Evolutionary conservation across 1,284 basidiomycete genomes (phyloP), one percentile per base, ranked within the genome.

Genomic region (Microbotryum silenes-acaulis): DNA sequence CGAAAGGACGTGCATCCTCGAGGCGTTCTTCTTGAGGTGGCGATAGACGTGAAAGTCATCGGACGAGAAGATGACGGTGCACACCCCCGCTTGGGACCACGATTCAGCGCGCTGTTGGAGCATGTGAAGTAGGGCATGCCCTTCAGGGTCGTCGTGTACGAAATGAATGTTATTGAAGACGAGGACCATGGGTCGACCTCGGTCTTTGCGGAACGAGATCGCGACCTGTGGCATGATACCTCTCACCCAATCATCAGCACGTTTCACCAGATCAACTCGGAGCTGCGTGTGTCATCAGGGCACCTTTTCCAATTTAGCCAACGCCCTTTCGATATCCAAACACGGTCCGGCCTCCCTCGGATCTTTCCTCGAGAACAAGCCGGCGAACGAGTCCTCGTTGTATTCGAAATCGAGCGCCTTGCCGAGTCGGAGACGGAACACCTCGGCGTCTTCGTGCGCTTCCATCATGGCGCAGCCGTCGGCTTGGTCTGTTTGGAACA

Each of bases 231-330:
- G 87, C 16, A 18, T 12, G 23, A 6, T 37, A n/a, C 18, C 20
- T 2, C 21, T 27, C 18, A 20, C n/a, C 9, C 10, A n/a, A 1
- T n/a, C 20, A 18, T 52, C 23, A n/a, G 18, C 51, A 29, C 14
- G 23, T 23, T 16, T 29, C 23, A 25, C 25, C 9, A 14, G 33
- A 16, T 52, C 18, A 51, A 49, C 29, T 27, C 37, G 33, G 6
- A 20, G 42, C 49, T 1, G 0, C 14, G 18, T n/a, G 16, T 2
- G 4, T 2, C 16, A 21, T 18, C 47, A 0, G 2, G 3, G 25
- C n/a, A 66, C 63, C 60, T 91, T 91, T 73, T 91, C 88, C 2
- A 89, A 79, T 72, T 91, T 92, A 73, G 86, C 88, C 76, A 90
- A 73, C 1, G 86, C 86, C 75, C 90, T 79, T 75, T 91, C 89